Evolutionary conservation across 208 protist species (phyloP), one percentile per base, ranked within the genome.

Genomic region (Trypanosoma melophagium): DNA sequence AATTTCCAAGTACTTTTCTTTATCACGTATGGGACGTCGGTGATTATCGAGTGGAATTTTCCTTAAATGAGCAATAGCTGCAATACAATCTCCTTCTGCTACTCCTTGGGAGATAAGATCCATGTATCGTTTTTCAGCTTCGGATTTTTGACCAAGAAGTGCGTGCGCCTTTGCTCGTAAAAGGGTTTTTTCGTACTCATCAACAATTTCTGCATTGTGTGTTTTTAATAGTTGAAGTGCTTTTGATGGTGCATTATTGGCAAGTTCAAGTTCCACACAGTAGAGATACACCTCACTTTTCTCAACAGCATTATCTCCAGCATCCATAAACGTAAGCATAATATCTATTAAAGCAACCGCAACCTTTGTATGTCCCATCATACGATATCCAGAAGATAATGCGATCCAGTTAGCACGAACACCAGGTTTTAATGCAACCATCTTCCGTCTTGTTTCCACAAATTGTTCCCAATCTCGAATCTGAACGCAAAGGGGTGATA

Each of bases 401-500:
- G 80, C 87, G 24, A 95, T 70, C 91, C 93, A 97, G 78, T 95
- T 94, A 12, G 86, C 87, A n/a, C 85, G 83, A 60, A 93, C 80
- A 44, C 78, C 80, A 16, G 96, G 65, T 62, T 97, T 97, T 35
- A 90, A 61, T 53, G 78, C 87, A 31, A 98, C 79, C 71, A 98
- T 81, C 69, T 90, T 89, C 59, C 96, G 74, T 22, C 95, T 81
- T 16, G 80, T 87, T 40, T 97, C 78, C 21, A 96, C 62, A 69
- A 97, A 97, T 45, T 91, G 87, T 22, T 92, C 81, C 74, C 92
- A 93, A 67, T 99, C 96, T 22, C 95, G 86, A 51, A 92, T 57
- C 68, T 99, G 96, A 38, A 97, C 82, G 74, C 95, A 94, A n/a
- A 90, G 73, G 10, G 86, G 69, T 41, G 86, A 81, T 13, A 98